Base-by-base conservation (phyloP, 805 yeast species). In the Yarrowia sp. region DNA sequence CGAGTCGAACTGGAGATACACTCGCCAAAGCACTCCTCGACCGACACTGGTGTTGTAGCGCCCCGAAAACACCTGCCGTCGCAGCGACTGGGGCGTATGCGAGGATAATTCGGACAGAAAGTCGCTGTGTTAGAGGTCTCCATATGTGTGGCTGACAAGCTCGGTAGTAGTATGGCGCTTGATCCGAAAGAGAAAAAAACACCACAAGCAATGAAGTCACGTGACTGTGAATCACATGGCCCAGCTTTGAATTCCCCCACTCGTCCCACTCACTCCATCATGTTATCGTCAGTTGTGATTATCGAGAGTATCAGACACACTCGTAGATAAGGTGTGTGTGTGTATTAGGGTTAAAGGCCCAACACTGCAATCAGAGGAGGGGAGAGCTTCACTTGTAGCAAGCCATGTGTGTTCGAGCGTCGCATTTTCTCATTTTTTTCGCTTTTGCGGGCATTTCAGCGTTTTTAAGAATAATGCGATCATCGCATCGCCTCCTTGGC, bases 1-100 rank as follows among this genome's bases (percentile, higher is more conserved):
- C 4, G 61, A 38, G 39, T 55, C 61, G 38, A 55, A 55, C 16
- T 55, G 61, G 14, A 55, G 61, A 14, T 38, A 55, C 21, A 39
- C 47, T 24, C 61, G 27, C 61, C 61, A 55, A 36, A 55, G 16
- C 13, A 55, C 29, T 7, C 61, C 61, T 38, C 61, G 3, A 1
- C 61, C 61, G 1, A 55, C n/a, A 14, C 24, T 31, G 61, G 47
- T 39, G 19, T 27, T 55, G 38, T 38, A 55, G 3, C 61, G 33
- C 5, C 61, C 61, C n/a, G 61, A 55, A 21, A 38, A 55, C 16
- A 31, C 47, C 16, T 55, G 38, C 14, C 61, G 47, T 4, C 61
- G 47, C 19, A 55, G 29, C 19, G 46, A 25, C 25, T 55, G 61
- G 2, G 58, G 42, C 4, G 58, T 51, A 6, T 51, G 58, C 16